These are phyloP conservation scores for Tulasnella sp. DNA, from an alignment of 768 basidiomycete species.

Conservation along the genomic window DNA sequence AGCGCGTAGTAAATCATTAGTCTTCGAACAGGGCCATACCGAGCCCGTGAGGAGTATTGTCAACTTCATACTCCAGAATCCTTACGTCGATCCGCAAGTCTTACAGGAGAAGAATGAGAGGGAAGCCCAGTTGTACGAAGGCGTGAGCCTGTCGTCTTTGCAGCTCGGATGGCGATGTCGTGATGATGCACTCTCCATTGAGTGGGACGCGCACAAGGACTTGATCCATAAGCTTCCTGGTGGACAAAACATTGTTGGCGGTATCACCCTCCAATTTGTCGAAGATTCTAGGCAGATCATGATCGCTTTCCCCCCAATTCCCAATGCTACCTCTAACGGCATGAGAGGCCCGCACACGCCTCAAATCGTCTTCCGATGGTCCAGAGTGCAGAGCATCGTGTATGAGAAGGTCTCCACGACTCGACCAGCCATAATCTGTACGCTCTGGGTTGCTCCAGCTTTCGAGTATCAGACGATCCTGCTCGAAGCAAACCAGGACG, in stretches of 20 bases:
- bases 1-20: neutral
- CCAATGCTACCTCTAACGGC: neutral
- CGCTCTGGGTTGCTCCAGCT: neutral
- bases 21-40: neutral
- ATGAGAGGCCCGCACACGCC: neutral
- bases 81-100: constrained; percentile 1
- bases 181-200: constrained; percentile 12
- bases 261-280: neutral
- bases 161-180: constrained; percentile 17
- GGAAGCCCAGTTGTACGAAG: neutral
- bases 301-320: neutral
- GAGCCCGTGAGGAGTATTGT: neutral
- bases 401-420: too few species aligned
- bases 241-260: neutral
- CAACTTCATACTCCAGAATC: neutral
- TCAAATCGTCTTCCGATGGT: neutral
- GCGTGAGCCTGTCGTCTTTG: neutral
- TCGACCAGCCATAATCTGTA: neutral
- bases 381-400: too few species aligned
- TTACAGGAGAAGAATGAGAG: neutral
- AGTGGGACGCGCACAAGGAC: constrained; percentile 8
- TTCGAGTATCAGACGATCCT: neutral
- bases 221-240: neutral
- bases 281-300: neutral
- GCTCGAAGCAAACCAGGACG: too few species aligned